Evolutionary conservation across 2,329 filamentous ascomycete genomes (phyloP), one percentile per base, ranked within the genome.

Genomic region (Escovopsis sp.): DNA sequence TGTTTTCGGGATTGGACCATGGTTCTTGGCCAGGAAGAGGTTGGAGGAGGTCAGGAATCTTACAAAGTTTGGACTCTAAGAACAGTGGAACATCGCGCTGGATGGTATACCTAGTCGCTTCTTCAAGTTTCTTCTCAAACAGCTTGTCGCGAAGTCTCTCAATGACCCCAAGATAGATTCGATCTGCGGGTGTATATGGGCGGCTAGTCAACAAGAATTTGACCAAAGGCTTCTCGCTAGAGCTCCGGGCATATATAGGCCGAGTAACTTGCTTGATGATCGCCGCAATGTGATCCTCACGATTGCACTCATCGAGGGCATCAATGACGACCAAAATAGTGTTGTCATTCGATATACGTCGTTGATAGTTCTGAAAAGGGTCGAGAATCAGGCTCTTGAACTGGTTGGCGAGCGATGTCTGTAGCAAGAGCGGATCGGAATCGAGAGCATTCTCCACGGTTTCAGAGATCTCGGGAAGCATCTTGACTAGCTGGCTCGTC

Each of bases 141-240:
- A 18, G 19, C 2, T n/a, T 41, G 0, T 44, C 3, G 6, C 42
- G 38, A 5, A 43, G 18, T 8, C 51, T 9, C 2, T 45, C 38
- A 42, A 67, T 64, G 1, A 54, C 34, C 8, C 51, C 9, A 1
- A 45, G 38, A 42, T 67, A 65, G 1, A 54, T 56, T 15, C 57
- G 46, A 4, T 53, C 52, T 37, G 63, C 54, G 1, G 54, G 54
- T 6, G 59, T 40, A 38, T 65, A 56, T 0, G 59, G 59, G 15
- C 63, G 52, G 41, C 63, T 67, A 0, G 63, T 67, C 4, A 67
- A 26, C 34, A 67, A 63, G 10, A 59, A 43, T 38, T 54, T 56
- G 19, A 64, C 38, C 1, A 60, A 49, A 4, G 18, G 3, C 26
- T 23, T 12, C 4, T 5, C 6, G 11, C 18, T 2, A 19, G 18